A percentile compares a stretch with the other conserved stretches of the same genome.
Conservation (phyloP, 2,329 filamentous ascomycete genomes). For the Fusarium poae region DNA sequence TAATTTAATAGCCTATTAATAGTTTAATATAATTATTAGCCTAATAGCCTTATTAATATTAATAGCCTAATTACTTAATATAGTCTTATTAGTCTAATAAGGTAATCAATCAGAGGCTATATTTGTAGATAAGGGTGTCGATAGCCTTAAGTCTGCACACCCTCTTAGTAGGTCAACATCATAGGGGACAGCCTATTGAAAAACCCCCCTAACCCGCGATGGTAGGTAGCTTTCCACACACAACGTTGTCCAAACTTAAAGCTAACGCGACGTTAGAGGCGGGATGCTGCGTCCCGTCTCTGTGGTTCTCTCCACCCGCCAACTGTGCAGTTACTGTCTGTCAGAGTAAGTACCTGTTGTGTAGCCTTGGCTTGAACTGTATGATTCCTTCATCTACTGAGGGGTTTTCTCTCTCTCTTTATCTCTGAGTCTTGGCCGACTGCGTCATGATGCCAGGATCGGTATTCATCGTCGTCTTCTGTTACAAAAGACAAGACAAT, state of each 20-base stretch:
- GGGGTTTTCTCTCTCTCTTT: background rate
- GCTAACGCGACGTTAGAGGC: constrained; percentile 25
- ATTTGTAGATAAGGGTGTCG: no score
- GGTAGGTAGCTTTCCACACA: constrained; percentile 11
- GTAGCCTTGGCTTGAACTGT: constrained; percentile 7
- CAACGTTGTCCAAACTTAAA: background rate
- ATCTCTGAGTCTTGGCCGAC: constrained; percentile 2
- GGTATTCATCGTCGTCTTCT: constrained; percentile 1
- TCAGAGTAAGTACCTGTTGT: background rate
- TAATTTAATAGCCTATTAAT: no score
- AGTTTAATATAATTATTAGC: no score
- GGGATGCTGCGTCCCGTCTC: constrained; percentile 36
- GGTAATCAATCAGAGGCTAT: no score
- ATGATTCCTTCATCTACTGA: background rate
- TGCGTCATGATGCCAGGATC: constrained; percentile 8
- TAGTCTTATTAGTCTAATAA: no score
- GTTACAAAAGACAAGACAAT: constrained; percentile 15
- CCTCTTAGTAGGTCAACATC: no score
- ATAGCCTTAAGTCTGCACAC: no score
- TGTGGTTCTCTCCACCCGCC: constrained; percentile 31
- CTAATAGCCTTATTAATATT: no score
- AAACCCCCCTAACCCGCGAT: no score
- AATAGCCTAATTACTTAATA: no score
- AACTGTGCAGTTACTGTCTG: constrained; percentile 17
- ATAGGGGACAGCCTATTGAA: no score